These are phyloP conservation scores for Colletotrichum siamense DNA, from an alignment of 2,329 filamentous ascomycete genomes.

Conservation along the genomic window DNA sequence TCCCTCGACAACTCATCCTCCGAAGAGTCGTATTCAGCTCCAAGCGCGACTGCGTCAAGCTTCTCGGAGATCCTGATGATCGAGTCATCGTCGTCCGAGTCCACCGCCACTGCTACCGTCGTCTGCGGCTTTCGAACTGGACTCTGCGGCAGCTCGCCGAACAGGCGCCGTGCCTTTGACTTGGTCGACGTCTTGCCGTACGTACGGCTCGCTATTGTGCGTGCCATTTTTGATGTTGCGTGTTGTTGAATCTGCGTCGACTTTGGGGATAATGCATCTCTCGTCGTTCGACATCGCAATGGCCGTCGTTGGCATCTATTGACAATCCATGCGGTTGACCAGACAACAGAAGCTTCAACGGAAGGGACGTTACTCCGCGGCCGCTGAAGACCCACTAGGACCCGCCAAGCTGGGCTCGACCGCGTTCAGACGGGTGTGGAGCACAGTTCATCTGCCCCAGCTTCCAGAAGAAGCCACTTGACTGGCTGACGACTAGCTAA, in stretches of 20 bases:
- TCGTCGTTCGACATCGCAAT: not conserved
- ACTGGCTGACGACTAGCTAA: slow-evolving; percentile 20
- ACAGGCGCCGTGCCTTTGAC: slow-evolving; percentile 52
- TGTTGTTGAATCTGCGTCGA: not conserved
- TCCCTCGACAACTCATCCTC: slow-evolving; percentile 18
- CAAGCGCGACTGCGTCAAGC: slow-evolving; percentile 35
- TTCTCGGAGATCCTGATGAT: slow-evolving; percentile 39
- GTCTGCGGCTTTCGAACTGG: slow-evolving; percentile 42
- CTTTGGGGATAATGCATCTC: not conserved
- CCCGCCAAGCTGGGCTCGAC: slow-evolving; percentile 5
- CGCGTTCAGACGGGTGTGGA: slow-evolving; percentile 6
- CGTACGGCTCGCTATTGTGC: slow-evolving; percentile 46
- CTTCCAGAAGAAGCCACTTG: slow-evolving; percentile 15
- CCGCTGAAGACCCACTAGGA: not conserved
- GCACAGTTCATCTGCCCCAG: slow-evolving; percentile 10
- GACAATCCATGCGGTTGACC: slow-evolving; percentile 9
- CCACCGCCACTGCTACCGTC: not conserved
- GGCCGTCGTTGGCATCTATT: slow-evolving; percentile 11
- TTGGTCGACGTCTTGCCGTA: slow-evolving; percentile 58
- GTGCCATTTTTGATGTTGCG: slow-evolving; percentile 45
- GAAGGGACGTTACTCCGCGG: not conserved
- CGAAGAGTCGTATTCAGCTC: slow-evolving; percentile 22
- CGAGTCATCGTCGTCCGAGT: slow-evolving; percentile 5
- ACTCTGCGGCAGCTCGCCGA: slow-evolving; percentile 57
- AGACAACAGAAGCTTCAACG: not conserved